Base-by-base conservation (phyloP, 2,329 filamentous ascomycete species). In the Scolecobasidium constrictum region DNA sequence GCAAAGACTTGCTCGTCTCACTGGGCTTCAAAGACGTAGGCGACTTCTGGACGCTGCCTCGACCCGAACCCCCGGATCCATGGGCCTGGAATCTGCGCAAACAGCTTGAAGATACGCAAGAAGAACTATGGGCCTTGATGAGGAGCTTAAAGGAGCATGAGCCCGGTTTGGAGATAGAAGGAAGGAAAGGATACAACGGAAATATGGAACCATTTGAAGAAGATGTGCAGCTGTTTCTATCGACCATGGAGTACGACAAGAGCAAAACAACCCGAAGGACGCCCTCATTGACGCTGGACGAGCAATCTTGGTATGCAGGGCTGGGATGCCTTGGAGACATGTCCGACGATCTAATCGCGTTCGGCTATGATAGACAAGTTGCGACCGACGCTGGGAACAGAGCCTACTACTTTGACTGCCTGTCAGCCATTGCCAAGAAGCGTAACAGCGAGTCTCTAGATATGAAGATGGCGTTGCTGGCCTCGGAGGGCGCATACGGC, bases 271-370 rank as follows among this genome's bases (percentile, higher is more conserved):
- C 43, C 13, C 40, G 36, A 12, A 42, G 45, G 33, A 43, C 21
- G 26, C 19, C 47, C 16, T 53, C 55, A 36, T 46, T 56, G 13
- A 52, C 50, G 3, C 47, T 47, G 34, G 47, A 49, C 22, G 60
- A 59, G 31, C 52, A 58, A 44, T 64, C 64, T 47, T 65, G 71
- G 49, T 82, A 80, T 54, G 73, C 76, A 39, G 73, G 76, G 48
- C 63, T 86, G 17, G 81, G 81, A 17, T 69, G 70, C 12, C 56
- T 77, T 6, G 68, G 72, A 31, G 73, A 81, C 52, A 82, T 83
- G 56, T 69, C 73, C 4, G 76, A 83, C 52, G 53, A 62, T 1
- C 59, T 79, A n/a, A 60, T 86, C 15, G 60, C 69, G 20, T 81
- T 77, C 56, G 75, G 77, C 3, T 84, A 76, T 53, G 65, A 75